Percentiles rank a stretch among this genome's conserved stretches.
Evolutionary conservation across 2,329 filamentous ascomycete species (phyloP).

Genomic region (Colletotrichum coccodes): DNA sequence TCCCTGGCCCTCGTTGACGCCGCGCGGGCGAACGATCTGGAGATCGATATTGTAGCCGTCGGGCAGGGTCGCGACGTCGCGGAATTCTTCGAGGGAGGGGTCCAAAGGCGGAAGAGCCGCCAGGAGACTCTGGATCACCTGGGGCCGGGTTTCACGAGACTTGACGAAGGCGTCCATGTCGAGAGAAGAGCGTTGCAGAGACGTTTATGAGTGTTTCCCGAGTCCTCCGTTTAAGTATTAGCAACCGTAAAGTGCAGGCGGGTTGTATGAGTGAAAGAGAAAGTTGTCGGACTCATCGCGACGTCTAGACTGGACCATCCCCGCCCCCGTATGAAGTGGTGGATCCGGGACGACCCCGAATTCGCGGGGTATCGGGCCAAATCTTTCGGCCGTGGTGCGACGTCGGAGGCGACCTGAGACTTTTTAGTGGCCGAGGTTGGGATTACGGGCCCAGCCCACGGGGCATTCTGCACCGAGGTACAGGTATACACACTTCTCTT

Average conservation of each 20-base stretch:
- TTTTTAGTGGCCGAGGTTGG: not conserved
- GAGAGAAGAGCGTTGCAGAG: not conserved
- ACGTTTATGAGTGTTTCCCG: no score
- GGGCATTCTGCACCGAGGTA: not conserved
- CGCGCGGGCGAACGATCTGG: conserved; percentile 16
- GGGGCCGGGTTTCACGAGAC: conserved; percentile 3
- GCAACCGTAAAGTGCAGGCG: not conserved
- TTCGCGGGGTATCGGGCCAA: conserved; percentile 3
- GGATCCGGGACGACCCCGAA: not conserved
- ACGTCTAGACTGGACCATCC: not conserved
- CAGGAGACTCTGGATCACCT: conserved; percentile 14
- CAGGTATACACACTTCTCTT: not conserved
- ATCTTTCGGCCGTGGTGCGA: not conserved
- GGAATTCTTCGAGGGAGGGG: conserved; percentile 23
- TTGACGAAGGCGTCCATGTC: conserved; percentile 13
- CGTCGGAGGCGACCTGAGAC: not conserved
- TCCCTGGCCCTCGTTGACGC: not conserved
- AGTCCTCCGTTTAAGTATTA: not conserved
- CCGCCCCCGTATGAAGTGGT: not conserved
- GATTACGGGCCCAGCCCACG: not conserved
- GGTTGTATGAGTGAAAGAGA: not conserved
- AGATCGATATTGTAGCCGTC: conserved; percentile 24
- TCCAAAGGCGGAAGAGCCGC: conserved; percentile 17
- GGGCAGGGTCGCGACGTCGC: conserved; percentile 11
- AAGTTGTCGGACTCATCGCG: no score